Base-by-base conservation (phyloP, 2,329 filamentous ascomycete genomes). In the Aspergillus fumigatus region DNA sequence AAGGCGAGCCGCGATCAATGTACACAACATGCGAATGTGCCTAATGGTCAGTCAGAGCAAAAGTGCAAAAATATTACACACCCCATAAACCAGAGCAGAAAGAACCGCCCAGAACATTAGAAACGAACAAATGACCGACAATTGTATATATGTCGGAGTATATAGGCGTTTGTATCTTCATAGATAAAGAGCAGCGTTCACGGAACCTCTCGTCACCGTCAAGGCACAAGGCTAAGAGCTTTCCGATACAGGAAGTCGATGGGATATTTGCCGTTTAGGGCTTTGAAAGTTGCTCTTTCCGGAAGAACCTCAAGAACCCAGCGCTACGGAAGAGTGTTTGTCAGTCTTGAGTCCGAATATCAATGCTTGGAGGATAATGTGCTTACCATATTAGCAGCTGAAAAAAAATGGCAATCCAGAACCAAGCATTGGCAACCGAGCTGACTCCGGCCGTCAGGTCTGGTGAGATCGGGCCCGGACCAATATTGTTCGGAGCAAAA, bases 401-500 rank as follows among this genome's bases (percentile, higher is more conserved):
- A 54, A 82, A 75, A 7, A 78, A 57, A 38, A 88, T 66, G 51
- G 80, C 82, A 56, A 86, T 73, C 85, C 85, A 88, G 68, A 88
- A 87, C 77, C 80, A 83, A 17, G 77, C 73, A 56, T 79, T 78
- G 11, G 71, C 77, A 40, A 84, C 66, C 11, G 76, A 72, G 41
- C 71, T 70, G 25, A 77, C 68, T 0, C 78, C 77, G 53, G 77
- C 76, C 17, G 79, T 80, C 59, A 88, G 79, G 68, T 87, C 83
- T 0, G 85, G 85, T 60, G 86, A 87, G 19, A 87, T 83, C 3
- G 78, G 74, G 1, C 84, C 84, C 1, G 85, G 85, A 0, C 85
- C 85, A 25, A 84, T 76, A 6, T 77, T 80, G 68, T 87, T 82
- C 0, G 86, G 85, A 9, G 83, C 84, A 52, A 80, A 82, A 3